Percentiles rank a stretch among this genome's conserved stretches.
These are phyloP conservation scores for Suhomyces bolitotheri DNA, from an alignment of 1,139 yeast species.

Conservation along the genomic window DNA sequence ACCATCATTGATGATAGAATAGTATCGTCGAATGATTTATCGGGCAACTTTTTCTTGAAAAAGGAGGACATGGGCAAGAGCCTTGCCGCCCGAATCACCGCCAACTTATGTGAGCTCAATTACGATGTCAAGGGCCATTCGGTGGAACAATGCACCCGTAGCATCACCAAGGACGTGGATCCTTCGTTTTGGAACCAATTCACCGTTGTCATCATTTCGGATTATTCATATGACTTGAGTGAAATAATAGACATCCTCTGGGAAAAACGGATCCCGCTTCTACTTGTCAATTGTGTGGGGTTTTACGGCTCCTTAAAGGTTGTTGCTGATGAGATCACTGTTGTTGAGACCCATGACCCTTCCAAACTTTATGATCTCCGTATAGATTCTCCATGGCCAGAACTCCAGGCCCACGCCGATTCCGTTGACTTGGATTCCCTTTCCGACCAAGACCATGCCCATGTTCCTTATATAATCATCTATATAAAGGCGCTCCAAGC, in stretches of 20 bases:
- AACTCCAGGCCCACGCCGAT: constrained; percentile 54
- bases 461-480: constrained; percentile 73
- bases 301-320: constrained; percentile 68
- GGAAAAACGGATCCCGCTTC: constrained; percentile 51
- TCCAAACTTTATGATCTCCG: constrained; percentile 67
- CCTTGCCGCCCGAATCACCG: constrained; percentile 40
- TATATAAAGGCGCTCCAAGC: constrained; percentile 54
- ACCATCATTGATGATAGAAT: constrained; percentile 53
- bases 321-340: constrained; percentile 52
- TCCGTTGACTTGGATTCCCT: constrained; percentile 49
- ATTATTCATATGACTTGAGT: constrained; percentile 23
- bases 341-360: constrained; percentile 75
- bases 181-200: constrained; percentile 50
- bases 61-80: constrained; percentile 46
- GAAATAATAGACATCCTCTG: constrained; percentile 41
- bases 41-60: constrained; percentile 63
- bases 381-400: constrained; percentile 74
- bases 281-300: constrained; percentile 57
- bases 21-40: constrained; percentile 47
- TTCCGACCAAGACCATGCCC: constrained; percentile 57
- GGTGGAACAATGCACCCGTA: constrained; percentile 24
- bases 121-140: constrained; percentile 51
- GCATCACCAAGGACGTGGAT: constrained; percentile 16
- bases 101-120: constrained; percentile 57
- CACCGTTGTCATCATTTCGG: constrained; percentile 53